These are phyloP conservation scores for Apiospora malaysiana DNA, from an alignment of 2,329 filamentous ascomycete genomes.

Conservation along the genomic window DNA sequence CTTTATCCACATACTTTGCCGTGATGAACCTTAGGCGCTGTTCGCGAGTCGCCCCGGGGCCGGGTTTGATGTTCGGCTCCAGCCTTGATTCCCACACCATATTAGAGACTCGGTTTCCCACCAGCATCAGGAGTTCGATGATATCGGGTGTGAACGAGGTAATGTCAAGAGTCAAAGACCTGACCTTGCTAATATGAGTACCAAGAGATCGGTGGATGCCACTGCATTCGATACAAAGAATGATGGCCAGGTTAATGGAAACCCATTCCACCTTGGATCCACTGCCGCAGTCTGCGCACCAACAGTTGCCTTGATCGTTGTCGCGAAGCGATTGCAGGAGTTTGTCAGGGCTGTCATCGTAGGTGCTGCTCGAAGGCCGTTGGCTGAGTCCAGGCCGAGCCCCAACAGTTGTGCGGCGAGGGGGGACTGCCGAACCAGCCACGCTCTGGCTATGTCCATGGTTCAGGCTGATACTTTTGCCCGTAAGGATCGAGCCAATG, in stretches of 20 bases:
- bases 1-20: constrained; percentile 86
- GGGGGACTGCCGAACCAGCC: constrained; percentile 62
- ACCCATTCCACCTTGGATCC: constrained; percentile 97
- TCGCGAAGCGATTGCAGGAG: constrained; percentile 87
- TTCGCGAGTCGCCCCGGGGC: constrained; percentile 80
- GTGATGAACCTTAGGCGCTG: constrained; percentile 95
- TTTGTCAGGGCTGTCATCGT: constrained; percentile 83
- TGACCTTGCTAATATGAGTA: constrained; percentile 96
- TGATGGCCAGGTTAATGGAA: constrained; percentile 94
- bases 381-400: constrained; percentile 74
- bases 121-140: constrained; percentile 86
- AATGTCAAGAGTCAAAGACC: constrained; percentile 92
- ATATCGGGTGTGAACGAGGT: constrained; percentile 97
- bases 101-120: constrained; percentile 95
- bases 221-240: constrained; percentile 97
- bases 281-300: constrained; percentile 94
- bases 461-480: constrained; percentile 79
- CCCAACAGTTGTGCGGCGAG: constrained; percentile 88
- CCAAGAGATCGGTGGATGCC: constrained; percentile 95
- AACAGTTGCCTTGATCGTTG: constrained; percentile 88
- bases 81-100: constrained; percentile 94
- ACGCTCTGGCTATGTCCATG: constrained; percentile 57
- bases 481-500: constrained; percentile 90
- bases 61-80: constrained; percentile 75
- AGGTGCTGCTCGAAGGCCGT: constrained; percentile 71